These are phyloP conservation scores for Conticribra guillardii DNA, from an alignment of 108 stramenopile species.

Conservation along the genomic window DNA sequence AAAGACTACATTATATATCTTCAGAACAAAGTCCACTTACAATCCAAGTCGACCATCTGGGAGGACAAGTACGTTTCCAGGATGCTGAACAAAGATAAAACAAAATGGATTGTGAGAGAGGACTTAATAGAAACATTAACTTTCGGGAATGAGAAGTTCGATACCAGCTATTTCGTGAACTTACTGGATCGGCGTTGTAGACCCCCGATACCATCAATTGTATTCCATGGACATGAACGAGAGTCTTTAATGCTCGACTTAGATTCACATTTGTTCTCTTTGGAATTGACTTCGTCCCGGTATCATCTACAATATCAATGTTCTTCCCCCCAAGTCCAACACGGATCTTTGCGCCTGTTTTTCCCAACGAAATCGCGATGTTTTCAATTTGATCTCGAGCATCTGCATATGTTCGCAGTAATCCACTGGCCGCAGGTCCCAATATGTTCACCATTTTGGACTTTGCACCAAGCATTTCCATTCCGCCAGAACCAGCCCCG, in stretches of 20 bases:
- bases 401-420: conserved; percentile 36
- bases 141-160: too few relatives aligned
- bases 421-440: conserved; percentile 13
- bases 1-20: too few relatives aligned
- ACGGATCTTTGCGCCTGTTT: conserved; percentile 14
- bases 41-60: conserved; percentile 75
- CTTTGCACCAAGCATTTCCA: conserved; percentile 47
- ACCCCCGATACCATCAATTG: conserved; percentile 64
- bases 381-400: conserved; percentile 23
- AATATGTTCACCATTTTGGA: conserved; percentile 9
- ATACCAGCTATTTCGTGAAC: conserved; percentile 53
- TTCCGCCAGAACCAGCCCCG: conserved; percentile 53
- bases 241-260: conserved; percentile 51
- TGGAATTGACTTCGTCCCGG: conserved; percentile 3
- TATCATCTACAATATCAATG: conserved; percentile 6
- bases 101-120: not conserved
- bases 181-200: conserved; percentile 73
- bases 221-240: conserved; percentile 66
- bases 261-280: conserved; percentile 36
- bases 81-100: conserved; percentile 12
- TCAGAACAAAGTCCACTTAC: too few relatives aligned
- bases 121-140: too few relatives aligned
- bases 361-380: conserved; percentile 13
- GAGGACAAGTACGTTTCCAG: conserved; percentile 79
- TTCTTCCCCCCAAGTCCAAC: conserved; percentile 13